Evolutionary conservation across 2,329 filamentous ascomycete species (phyloP), one percentile per base, ranked within the genome.

Genomic region (Myriosclerotinia curreyana): DNA sequence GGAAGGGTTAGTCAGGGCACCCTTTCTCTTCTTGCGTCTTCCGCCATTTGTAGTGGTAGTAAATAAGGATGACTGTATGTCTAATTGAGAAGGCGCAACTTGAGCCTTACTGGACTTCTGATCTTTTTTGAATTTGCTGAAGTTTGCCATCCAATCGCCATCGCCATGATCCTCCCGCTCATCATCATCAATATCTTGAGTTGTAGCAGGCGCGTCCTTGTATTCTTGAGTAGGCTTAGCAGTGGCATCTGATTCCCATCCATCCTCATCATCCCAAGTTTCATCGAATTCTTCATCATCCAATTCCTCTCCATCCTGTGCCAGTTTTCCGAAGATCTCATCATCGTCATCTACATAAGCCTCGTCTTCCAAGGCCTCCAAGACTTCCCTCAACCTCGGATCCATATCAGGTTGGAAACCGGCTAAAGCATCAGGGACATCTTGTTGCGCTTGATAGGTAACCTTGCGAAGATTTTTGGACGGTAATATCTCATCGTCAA

Each of bases 381-480:
- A 79, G 6, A 93, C 92, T 76, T 99, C 95, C 53, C 95, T 85
- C 70, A 99, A 76, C 48, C 94, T 83, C 2, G 93, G 93, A 73
- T 99, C 96, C 95, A 99, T 98, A 74, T 98, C 93, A 8, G 96
- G 95, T 77, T 99, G 90, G 76, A 99, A 96, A 0, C 95, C 95
- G 3, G 90, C 89, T 72, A 99, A 90, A 9, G 86, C 87, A 77
- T 99, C 95, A 0, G 95, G 95, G 0, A 98, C 80, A 71, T 96
- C 86, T 77, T 99, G 95, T 78, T 97, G 92, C 62, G 92, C 89
- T 76, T 98, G 91, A 75, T 98, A 98, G 53, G 89, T 92, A 40
- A 85, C 79, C 72, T 88, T 86, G 63, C 86, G 85, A 53, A 93
- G 81, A 74, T 91, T 94, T 73, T 92, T 92, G 11, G 89, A 92